phyloP scores from a whole-genome alignment of 208 protist species.

The Crithidia sp. region DNA sequence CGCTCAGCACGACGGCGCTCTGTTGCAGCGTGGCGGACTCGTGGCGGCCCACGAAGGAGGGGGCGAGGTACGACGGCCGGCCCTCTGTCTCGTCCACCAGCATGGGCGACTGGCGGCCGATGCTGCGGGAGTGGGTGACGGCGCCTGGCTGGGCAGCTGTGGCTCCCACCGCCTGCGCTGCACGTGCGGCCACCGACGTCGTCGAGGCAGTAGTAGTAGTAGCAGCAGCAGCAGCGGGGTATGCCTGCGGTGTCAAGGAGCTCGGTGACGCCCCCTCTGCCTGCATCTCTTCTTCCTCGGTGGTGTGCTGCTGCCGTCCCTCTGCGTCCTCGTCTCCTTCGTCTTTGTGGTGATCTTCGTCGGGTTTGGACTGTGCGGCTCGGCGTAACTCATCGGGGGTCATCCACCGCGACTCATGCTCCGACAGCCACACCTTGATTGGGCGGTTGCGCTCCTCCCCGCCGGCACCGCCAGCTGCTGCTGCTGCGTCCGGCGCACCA shows the following conservation, averaged over 20 bases:
- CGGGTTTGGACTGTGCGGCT: not conserved
- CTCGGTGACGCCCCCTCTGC: not conserved
- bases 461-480: not conserved
- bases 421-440: slow-evolving; percentile 64
- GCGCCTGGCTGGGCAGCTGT: slow-evolving; percentile 20
- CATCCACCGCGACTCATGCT: slow-evolving; percentile 63
- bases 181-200: not conserved
- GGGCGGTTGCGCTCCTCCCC: not conserved
- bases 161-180: slow-evolving; percentile 19
- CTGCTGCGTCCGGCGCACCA: not conserved
- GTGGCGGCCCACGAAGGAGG: slow-evolving; percentile 62
- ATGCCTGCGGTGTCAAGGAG: too few relatives aligned
- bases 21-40: slow-evolving; percentile 38
- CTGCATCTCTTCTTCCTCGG: slow-evolving; percentile 13
- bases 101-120: slow-evolving; percentile 57
- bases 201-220: too few relatives aligned
- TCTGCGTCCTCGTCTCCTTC: slow-evolving; percentile 10
- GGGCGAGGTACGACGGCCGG: slow-evolving; percentile 44
- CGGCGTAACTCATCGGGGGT: slow-evolving; percentile 40
- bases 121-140: slow-evolving; percentile 26
- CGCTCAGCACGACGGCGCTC: slow-evolving; percentile 44
- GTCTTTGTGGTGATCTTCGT: not conserved
- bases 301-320: not conserved
- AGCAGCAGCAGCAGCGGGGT: too few relatives aligned
- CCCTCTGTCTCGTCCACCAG: slow-evolving; percentile 67